Evolutionary conservation across 2,329 filamentous ascomycete species (phyloP), one percentile per base, ranked within the genome.

Genomic region (Aspergillus texensis): DNA sequence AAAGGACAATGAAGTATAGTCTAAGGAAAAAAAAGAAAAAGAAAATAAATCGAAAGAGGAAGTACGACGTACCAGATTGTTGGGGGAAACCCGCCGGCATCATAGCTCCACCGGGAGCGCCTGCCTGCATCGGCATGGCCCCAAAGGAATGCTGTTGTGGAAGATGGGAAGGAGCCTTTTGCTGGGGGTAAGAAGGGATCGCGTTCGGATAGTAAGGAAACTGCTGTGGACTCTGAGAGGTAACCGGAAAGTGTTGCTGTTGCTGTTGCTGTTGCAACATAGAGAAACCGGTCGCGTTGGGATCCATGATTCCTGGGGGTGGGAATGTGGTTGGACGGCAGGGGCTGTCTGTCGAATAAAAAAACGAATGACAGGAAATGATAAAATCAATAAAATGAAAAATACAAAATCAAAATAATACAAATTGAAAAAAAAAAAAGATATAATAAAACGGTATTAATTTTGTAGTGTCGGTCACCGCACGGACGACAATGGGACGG

Each of bases 151-250:
- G 75, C 63, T 71, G 71, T 61, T 73, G 72, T 45, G 66, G 68
- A 57, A 67, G 70, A 56, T 77, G 74, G 59, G 69, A 67, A n/a
- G 71, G 70, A 50, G 70, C 62, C 62, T 76, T 77, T 34, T 71
- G 66, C 67, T 75, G 75, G 57, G 76, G 69, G 62, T 73, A 78
- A 50, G 71, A 69, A 62, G 74, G 68, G 12, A 74, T 68, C 41
- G 71, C 66, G 65, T 74, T 77, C 58, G 75, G 72, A 67, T 78
- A 78, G 67, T 74, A 78, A 50, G 76, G 67, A 62, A 77, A 74
- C 64, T 75, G 75, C 60, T 74, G 74, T 61, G 67, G 72, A 64
- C 68, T 72, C 62, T 77, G 77, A 58, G 69, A 67, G 60, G 70
- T 70, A 65, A 75, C 72, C 68, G 77, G 75, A 72, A 74, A 78